phyloP scores from a whole-genome alignment of 257 asterid genomes.

The Nicotiana undulata region DNA sequence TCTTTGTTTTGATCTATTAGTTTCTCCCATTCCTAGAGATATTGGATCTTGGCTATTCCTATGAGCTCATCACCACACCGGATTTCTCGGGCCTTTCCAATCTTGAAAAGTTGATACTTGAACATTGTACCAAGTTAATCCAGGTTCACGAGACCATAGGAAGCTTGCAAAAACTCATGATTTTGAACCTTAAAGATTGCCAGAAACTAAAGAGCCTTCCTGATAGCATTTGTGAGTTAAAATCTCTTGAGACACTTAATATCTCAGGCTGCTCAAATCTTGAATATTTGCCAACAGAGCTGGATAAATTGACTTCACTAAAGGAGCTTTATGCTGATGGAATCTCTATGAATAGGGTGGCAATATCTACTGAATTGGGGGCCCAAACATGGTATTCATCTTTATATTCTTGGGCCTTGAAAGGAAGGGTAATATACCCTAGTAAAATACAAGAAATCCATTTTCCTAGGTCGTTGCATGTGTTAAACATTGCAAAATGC shows the following conservation, averaged over 20 bases:
- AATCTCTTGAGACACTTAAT: constrained; percentile 5
- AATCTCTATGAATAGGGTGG: not conserved
- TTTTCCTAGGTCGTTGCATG: constrained; percentile 4
- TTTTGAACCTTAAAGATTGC: constrained; percentile 10
- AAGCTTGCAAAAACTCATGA: not conserved
- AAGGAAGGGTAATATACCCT: not conserved
- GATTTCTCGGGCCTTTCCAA: constrained; percentile 4
- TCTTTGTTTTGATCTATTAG: not conserved
- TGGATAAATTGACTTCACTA: not conserved
- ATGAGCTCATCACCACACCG: not conserved
- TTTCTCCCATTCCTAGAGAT: not conserved
- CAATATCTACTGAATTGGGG: not conserved
- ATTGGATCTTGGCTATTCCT: constrained; percentile 1
- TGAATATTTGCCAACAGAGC: not conserved
- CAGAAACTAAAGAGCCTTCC: constrained; percentile 1
- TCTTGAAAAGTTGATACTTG: constrained; percentile 4
- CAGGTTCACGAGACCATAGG: constrained; percentile 5
- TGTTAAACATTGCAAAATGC: constrained; percentile 10
- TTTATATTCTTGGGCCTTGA: not conserved
- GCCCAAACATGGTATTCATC: not conserved
- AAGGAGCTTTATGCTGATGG: constrained; percentile 16
- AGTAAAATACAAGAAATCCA: not conserved
- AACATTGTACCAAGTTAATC: constrained; percentile 2
- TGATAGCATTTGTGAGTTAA: not conserved
- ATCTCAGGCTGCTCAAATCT: constrained; percentile 12